Conservation (phyloP, 371 early-diverging fungal genomes). For the Apophysomyces sp. region DNA sequence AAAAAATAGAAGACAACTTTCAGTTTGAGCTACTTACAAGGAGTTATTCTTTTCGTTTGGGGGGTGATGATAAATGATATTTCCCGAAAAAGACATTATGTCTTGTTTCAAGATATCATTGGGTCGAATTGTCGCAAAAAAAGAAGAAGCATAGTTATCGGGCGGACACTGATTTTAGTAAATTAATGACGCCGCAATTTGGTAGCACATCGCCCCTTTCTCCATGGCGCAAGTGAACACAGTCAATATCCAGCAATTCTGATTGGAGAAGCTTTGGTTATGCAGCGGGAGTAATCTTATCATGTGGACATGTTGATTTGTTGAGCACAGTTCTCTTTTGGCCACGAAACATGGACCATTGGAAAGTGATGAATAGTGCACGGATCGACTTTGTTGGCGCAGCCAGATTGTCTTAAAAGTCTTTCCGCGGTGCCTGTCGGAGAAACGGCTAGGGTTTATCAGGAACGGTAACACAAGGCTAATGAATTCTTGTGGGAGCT, state of each 20-base stretch:
- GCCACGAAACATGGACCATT: not conserved
- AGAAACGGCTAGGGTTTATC: not conserved
- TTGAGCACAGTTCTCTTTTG: not conserved
- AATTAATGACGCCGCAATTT: too few species aligned
- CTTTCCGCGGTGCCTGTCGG: conserved; percentile 2
- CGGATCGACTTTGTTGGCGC: conserved; percentile 3
- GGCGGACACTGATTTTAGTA: too few species aligned
- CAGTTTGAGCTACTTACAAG: too few species aligned
- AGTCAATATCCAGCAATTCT: not conserved
- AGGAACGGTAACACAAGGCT: conserved; percentile 2
- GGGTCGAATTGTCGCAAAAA: too few species aligned
- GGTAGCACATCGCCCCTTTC: too few species aligned
- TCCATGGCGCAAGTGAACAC: not conserved
- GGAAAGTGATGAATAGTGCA: not conserved
- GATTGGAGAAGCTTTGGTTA: not conserved
- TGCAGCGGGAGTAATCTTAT: not conserved
- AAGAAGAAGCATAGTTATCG: too few species aligned
- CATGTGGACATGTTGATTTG: not conserved
- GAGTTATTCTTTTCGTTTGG: too few species aligned
- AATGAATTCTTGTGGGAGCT: not conserved
- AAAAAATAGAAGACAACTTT: too few species aligned
- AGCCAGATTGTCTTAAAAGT: not conserved
- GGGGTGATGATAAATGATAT: too few species aligned
- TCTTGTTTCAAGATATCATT: too few species aligned
- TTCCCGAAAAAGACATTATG: too few species aligned